Evolutionary conservation across 2,329 filamentous ascomycete species (phyloP).

Genomic region (Orbilia brochopaga): DNA sequence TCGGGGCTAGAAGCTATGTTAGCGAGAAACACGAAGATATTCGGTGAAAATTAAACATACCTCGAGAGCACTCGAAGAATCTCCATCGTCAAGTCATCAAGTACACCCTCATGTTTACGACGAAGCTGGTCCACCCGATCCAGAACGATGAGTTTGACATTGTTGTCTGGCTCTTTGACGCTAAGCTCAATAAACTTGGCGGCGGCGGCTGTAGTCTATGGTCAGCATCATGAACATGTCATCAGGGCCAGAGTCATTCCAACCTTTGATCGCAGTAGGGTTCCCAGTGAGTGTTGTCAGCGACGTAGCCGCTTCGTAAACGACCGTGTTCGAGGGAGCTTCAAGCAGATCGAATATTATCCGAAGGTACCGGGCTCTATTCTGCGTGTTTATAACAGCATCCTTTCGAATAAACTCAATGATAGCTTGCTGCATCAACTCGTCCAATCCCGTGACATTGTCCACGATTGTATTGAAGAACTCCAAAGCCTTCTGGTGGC

Average conservation of each 20-base stretch:
- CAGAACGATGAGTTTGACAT: slow-evolving; percentile 97
- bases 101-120: slow-evolving; percentile 83
- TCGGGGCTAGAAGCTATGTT: slow-evolving; percentile 70
- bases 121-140: slow-evolving; percentile 89
- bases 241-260: slow-evolving; percentile 10
- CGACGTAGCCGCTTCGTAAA: slow-evolving; percentile 96
- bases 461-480: slow-evolving; percentile 91
- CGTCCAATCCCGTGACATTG: slow-evolving; percentile 90
- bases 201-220: slow-evolving; percentile 67
- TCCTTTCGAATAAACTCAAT: slow-evolving; percentile 98
- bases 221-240: background rate
- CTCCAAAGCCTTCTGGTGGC: slow-evolving; percentile 86
- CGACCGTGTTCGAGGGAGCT: slow-evolving; percentile 88
- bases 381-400: slow-evolving; percentile 89
- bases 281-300: slow-evolving; percentile 93
- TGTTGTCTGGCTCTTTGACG: slow-evolving; percentile 98
- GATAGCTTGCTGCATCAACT: slow-evolving; percentile 89
- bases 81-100: slow-evolving; percentile 96
- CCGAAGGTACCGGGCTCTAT: slow-evolving; percentile 91
- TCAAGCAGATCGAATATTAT: slow-evolving; percentile 97
- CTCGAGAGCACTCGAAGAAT: slow-evolving; percentile 85
- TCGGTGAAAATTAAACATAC: slow-evolving; percentile 29
- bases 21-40: slow-evolving; percentile 1
- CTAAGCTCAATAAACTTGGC: slow-evolving; percentile 95
- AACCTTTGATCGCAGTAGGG: slow-evolving; percentile 89